Evolutionary conservation across 768 basidiomycete genomes (phyloP).

Genomic region (Psilocybe cyanescens): DNA sequence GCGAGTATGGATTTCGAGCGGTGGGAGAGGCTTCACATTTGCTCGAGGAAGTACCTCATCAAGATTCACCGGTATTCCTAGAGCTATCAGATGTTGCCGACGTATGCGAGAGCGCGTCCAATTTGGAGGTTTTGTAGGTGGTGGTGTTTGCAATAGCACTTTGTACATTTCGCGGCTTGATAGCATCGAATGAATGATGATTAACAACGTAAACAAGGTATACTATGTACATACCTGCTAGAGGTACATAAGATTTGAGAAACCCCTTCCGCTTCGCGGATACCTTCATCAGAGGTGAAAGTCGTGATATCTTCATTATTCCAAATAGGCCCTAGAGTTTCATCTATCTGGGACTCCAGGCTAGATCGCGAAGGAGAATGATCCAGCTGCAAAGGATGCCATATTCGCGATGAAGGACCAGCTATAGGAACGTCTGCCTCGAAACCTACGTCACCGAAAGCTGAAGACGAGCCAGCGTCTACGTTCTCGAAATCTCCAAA

Average conservation of each 20-base stretch:
- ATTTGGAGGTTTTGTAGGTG: constrained; percentile 83
- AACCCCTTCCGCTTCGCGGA: constrained; percentile 81
- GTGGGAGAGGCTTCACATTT: constrained; percentile 69
- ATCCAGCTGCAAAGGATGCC: constrained; percentile 68
- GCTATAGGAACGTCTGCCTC: constrained; percentile 41
- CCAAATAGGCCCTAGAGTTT: constrained; percentile 72
- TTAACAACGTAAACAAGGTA: constrained; percentile 4
- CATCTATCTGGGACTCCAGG: constrained; percentile 65
- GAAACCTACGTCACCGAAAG: constrained; percentile 42
- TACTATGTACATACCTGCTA: constrained; percentile 60
- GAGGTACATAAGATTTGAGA: constrained; percentile 77
- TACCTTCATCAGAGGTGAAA: constrained; percentile 67
- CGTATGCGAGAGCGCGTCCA: constrained; percentile 94
- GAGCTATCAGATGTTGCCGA: constrained; percentile 85
- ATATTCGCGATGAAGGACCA: constrained; percentile 47
- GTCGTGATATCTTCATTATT: constrained; percentile 49
- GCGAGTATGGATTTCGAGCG: constrained; percentile 81
- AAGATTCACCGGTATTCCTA: constrained; percentile 93
- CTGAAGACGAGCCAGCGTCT: constrained; percentile 28
- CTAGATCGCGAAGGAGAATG: constrained; percentile 63
- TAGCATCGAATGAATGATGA: constrained; percentile 8
- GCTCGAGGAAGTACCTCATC: constrained; percentile 85
- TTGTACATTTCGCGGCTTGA: constrained; percentile 80
- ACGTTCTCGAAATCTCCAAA: constrained; percentile 88
- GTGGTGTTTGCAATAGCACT: constrained; percentile 69